Evolutionary conservation across 768 basidiomycete species (phyloP).

Genomic region (Auriscalpium orientale): DNA sequence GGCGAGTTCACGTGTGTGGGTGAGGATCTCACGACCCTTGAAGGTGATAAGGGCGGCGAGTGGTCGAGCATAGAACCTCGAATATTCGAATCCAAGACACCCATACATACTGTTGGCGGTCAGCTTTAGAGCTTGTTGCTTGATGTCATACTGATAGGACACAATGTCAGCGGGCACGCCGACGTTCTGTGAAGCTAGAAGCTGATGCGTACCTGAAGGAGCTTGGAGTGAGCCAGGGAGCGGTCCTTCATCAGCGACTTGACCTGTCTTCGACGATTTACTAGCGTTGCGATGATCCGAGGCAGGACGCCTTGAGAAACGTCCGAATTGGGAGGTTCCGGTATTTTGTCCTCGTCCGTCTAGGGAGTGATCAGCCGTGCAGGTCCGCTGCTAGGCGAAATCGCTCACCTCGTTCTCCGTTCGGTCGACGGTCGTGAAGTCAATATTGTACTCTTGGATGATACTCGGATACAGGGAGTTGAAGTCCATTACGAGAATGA

Average conservation of each 20-base stretch:
- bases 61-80: conserved; percentile 91
- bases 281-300: conserved; percentile 93
- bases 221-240: conserved; percentile 58
- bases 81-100: conserved; percentile 96
- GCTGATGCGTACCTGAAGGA: conserved; percentile 59
- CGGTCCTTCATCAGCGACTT: conserved; percentile 94
- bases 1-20: conserved; percentile 85
- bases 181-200: too few relatives aligned
- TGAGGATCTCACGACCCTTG: conserved; percentile 97
- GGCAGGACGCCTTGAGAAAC: conserved; percentile 86
- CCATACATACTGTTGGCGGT: conserved; percentile 99
- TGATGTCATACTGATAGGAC: conserved; percentile 78
- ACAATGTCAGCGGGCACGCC: not conserved
- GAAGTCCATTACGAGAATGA: conserved; percentile 99
- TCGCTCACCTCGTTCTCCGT: conserved; percentile 44
- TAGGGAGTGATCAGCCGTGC: not conserved
- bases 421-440: conserved; percentile 91
- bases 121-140: conserved; percentile 92
- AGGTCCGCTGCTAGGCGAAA: not conserved
- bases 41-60: conserved; percentile 96
- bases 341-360: conserved; percentile 78
- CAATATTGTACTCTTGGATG: conserved; percentile 99
- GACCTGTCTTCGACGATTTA: conserved; percentile 81
- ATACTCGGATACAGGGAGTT: conserved; percentile 98
- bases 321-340: conserved; percentile 73